These are phyloP conservation scores for Leccinum pellstonianum DNA, from an alignment of 768 basidiomycete species.

Conservation along the genomic window DNA sequence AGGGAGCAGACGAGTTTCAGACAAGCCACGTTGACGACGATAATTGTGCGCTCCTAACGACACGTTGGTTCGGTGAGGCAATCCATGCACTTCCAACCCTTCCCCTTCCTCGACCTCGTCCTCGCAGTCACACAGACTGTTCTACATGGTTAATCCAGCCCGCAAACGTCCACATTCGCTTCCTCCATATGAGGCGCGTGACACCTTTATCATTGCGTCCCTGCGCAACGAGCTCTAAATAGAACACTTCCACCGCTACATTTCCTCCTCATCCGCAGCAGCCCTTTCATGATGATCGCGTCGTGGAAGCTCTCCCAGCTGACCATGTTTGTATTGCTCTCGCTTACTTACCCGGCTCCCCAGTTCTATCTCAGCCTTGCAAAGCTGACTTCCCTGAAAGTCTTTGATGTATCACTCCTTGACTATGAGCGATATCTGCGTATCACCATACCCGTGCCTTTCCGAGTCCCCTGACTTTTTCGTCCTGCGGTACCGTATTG, in stretches of 20 bases:
- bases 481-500: conserved; percentile 6
- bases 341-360: conserved; percentile 2
- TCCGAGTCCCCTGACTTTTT: conserved; percentile 4
- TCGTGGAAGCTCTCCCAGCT: conserved; percentile 19
- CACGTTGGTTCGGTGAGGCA: conserved; percentile 32
- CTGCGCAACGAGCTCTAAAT: conserved; percentile 40
- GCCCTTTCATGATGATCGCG: conserved; percentile 31
- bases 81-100: conserved; percentile 17
- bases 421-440: conserved; percentile 10
- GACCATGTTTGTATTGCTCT: conserved; percentile 22
- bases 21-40: conserved; percentile 26
- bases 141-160: conserved; percentile 21
- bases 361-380: conserved; percentile 32
- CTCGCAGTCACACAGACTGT: background rate
- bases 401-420: conserved; percentile 30
- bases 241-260: conserved; percentile 22
- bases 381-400: conserved; percentile 26
- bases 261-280: conserved; percentile 15
- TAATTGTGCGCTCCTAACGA: conserved; percentile 31
- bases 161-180: conserved; percentile 33
- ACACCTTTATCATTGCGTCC: conserved; percentile 29
- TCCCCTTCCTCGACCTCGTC: conserved; percentile 36
- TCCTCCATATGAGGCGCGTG: conserved; percentile 36
- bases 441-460: background rate
- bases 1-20: conserved; percentile 29